A percentile compares a stretch with the other conserved stretches of the same genome.
phyloP scores from a whole-genome alignment of 108 stramenopile species.

The Skeletonema grethae region DNA sequence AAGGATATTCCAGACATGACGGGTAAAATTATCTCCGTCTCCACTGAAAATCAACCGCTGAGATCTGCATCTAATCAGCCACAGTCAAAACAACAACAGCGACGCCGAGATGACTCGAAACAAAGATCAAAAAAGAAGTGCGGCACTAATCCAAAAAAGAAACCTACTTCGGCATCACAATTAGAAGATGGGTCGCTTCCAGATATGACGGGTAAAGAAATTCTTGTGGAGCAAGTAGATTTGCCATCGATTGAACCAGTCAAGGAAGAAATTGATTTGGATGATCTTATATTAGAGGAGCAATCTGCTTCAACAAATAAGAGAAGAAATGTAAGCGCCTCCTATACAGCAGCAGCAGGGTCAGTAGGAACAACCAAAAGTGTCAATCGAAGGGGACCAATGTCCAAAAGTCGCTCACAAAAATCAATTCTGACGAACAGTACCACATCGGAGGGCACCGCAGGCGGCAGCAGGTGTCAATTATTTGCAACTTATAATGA shows the following conservation, averaged over 20 bases:
- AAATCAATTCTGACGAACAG: not conserved
- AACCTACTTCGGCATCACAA: not conserved
- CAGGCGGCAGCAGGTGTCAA: not conserved
- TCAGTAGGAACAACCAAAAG: not conserved
- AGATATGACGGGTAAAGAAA: slow-evolving; percentile 10
- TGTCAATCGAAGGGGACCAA: not conserved
- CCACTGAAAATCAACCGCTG: not conserved
- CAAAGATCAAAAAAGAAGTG: not conserved
- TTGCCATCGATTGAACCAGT: not conserved
- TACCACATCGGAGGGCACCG: not conserved
- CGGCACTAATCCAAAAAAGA: not conserved
- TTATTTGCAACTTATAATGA: slow-evolving; percentile 1
- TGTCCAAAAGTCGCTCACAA: not conserved
- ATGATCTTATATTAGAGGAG: slow-evolving; percentile 2
- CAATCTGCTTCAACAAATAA: not conserved
- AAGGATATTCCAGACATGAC: slow-evolving; percentile 11
- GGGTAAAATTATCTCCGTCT: slow-evolving; percentile 4
- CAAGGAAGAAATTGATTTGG: slow-evolving; percentile 1
- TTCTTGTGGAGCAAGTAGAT: not conserved
- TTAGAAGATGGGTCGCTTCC: slow-evolving; percentile 1
- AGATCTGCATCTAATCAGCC: not conserved
- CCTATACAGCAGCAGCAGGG: not conserved
- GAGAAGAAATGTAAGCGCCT: not conserved
- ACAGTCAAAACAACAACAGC: not conserved
- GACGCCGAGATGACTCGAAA: not conserved